Base-by-base conservation (phyloP, 805 yeast genomes). In the Cyberlindnera subsufficiens region DNA sequence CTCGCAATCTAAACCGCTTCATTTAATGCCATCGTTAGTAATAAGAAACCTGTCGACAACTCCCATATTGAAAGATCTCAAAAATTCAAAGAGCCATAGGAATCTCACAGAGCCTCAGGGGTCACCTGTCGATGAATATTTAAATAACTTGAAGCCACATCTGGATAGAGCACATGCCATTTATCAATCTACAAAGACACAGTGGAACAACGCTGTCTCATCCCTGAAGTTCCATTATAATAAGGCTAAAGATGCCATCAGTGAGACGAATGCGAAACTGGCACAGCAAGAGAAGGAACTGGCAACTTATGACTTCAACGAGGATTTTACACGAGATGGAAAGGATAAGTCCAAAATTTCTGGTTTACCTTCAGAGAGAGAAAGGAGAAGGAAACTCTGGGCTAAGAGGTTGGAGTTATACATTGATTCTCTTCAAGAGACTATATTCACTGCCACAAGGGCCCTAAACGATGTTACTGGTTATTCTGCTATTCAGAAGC, bases 391-490 rank as follows among this genome's bases (percentile, higher is more conserved):
- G 39, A 63, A 58, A 39, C 51, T 46, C 44, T 68, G 71, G 71
- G 60, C 71, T 34, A 69, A 74, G 43, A 68, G 65, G 47, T 51
- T 80, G 18, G 76, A 67, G 33, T 50, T 63, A n/a, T 75, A 74
- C 53, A 65, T 80, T 18, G 77, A 72, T 45, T 76, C 81, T 3
- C 56, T 80, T 35, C 82, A 74, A 46, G 78, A 71, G 15, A 72
- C 85, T 1, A 67, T 80, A 6, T 69, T 75, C 41, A 72, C 78
- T 0, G 82, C 86, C 0, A 74, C 86, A 0, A 71, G 77, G 46
- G 76, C 90, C 2, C 69, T 91, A 30, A 93, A 93, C 56, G 96
- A 89, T 53, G 81, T 89, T 10, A 91, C 99, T 0, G 99, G 99
- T 0, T 93, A 93, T 61, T 74, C 88, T 0, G 71, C 81, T 16